A percentile compares a stretch with the other conserved stretches of the same genome.
Conservation (phyloP, 1,139 yeast species). For the Yamadazyma kanchanaburiensis region DNA sequence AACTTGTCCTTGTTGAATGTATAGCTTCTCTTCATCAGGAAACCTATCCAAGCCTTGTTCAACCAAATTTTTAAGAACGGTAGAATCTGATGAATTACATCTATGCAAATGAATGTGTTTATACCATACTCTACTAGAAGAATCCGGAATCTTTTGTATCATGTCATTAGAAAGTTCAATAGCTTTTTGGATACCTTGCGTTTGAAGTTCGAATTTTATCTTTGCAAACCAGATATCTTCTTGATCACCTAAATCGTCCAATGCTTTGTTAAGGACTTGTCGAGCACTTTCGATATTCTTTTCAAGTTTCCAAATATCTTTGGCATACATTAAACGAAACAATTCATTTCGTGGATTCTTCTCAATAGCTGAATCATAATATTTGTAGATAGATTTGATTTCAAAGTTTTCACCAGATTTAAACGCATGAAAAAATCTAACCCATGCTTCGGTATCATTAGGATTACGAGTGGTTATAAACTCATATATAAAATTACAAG, state of each 20-base stretch:
- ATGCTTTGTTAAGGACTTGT: constrained; percentile 47
- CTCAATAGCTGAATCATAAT: not conserved
- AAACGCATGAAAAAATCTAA: constrained; percentile 44
- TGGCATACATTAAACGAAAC: constrained; percentile 68
- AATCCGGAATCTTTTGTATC: constrained; percentile 23
- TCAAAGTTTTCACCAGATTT: constrained; percentile 19
- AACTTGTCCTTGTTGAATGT: constrained; percentile 60
- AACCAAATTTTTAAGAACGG: constrained; percentile 12
- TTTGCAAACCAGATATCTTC: constrained; percentile 71
- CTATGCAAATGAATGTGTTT: constrained; percentile 61
- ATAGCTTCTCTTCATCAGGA: constrained; percentile 48
- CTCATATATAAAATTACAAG: constrained; percentile 48
- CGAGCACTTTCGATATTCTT: constrained; percentile 53
- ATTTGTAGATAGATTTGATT: constrained; percentile 10
- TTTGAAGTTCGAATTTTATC: constrained; percentile 56
- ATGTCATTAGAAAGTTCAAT: constrained; percentile 40
- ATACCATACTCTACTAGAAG: constrained; percentile 55
- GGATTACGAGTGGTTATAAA: constrained; percentile 42
- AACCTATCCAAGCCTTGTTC: constrained; percentile 25
- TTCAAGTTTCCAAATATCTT: constrained; percentile 55
- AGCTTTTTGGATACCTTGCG: constrained; percentile 37
- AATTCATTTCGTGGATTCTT: constrained; percentile 10
- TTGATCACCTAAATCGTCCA: constrained; percentile 33
- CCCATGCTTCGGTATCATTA: constrained; percentile 53
- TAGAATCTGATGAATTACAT: not conserved